Percentiles rank a stretch among this genome's conserved stretches.
phyloP scores from a whole-genome alignment of 2,329 filamentous ascomycete genomes.

The Niveomyces coronatus region DNA sequence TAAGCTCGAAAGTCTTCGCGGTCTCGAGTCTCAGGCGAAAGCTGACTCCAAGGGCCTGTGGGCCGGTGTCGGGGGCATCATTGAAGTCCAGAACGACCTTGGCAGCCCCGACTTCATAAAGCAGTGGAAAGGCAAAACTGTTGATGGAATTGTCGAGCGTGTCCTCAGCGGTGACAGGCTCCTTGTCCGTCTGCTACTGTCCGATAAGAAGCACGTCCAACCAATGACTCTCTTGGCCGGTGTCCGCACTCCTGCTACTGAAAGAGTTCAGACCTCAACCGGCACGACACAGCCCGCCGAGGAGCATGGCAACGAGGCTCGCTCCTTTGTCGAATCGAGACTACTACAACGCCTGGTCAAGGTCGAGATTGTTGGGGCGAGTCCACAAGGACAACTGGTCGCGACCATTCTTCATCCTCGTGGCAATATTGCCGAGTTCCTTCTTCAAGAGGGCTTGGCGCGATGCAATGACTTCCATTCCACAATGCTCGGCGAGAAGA shows the following conservation, averaged over 20 bases:
- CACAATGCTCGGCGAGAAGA: slow-evolving; percentile 77
- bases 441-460: slow-evolving; percentile 81
- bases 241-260: slow-evolving; percentile 80
- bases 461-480: slow-evolving; percentile 95
- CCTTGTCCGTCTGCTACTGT: slow-evolving; percentile 70
- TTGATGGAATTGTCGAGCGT: slow-evolving; percentile 82
- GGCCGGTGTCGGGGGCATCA: slow-evolving; percentile 52
- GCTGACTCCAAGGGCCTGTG: slow-evolving; percentile 74
- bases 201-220: slow-evolving; percentile 77
- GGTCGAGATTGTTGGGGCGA: slow-evolving; percentile 74
- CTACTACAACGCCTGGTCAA: slow-evolving; percentile 79
- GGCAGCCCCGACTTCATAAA: slow-evolving; percentile 70
- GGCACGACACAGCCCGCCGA: slow-evolving; percentile 77
- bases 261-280: slow-evolving; percentile 67
- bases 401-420: slow-evolving; percentile 78
- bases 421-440: slow-evolving; percentile 85
- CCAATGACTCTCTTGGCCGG: slow-evolving; percentile 84
- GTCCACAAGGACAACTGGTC: slow-evolving; percentile 85
- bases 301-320: slow-evolving; percentile 81
- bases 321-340: slow-evolving; percentile 75
- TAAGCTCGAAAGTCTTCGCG: slow-evolving; percentile 67
- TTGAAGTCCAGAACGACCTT: slow-evolving; percentile 74
- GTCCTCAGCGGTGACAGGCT: slow-evolving; percentile 87
- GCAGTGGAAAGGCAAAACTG: slow-evolving; percentile 71
- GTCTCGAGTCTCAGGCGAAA: slow-evolving; percentile 68